These are phyloP conservation scores for Ramaria rubella DNA, from an alignment of 768 basidiomycete genomes.

Conservation along the genomic window DNA sequence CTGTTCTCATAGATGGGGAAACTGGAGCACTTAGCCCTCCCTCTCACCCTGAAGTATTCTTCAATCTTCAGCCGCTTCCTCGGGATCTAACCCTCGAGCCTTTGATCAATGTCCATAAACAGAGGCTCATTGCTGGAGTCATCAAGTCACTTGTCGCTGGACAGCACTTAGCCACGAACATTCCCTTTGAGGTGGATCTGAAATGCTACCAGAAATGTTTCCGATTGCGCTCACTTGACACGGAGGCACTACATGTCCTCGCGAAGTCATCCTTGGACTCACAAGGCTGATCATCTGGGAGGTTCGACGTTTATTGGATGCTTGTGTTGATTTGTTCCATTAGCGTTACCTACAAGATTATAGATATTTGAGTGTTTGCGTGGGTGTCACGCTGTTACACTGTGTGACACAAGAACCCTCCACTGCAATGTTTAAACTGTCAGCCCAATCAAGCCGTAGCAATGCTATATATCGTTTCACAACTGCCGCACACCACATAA, in stretches of 20 bases:
- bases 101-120: slow-evolving; percentile 84
- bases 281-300: too few relatives aligned
- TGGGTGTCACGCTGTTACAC: background rate
- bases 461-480: background rate
- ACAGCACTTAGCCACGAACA: slow-evolving; percentile 71
- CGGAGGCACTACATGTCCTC: slow-evolving; percentile 38
- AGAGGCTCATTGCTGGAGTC: slow-evolving; percentile 70
- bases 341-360: background rate
- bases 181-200: slow-evolving; percentile 66
- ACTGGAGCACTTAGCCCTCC: slow-evolving; percentile 62
- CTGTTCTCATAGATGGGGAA: slow-evolving; percentile 55
- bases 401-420: background rate
- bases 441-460: background rate
- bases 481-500: background rate
- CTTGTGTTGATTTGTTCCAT: background rate
- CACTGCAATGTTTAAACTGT: background rate
- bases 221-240: slow-evolving; percentile 58
- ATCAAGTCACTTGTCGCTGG: slow-evolving; percentile 78
- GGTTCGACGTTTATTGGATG: background rate
- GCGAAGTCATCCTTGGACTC: background rate
- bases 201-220: slow-evolving; percentile 72
- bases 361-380: background rate
- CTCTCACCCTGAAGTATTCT: slow-evolving; percentile 74
- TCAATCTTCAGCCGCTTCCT: slow-evolving; percentile 63
- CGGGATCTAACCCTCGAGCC: slow-evolving; percentile 76